Evolutionary conservation across 208 protist genomes (phyloP), one percentile per base, ranked within the genome.

Genomic region (Vickermania ingenoplastis): DNA sequence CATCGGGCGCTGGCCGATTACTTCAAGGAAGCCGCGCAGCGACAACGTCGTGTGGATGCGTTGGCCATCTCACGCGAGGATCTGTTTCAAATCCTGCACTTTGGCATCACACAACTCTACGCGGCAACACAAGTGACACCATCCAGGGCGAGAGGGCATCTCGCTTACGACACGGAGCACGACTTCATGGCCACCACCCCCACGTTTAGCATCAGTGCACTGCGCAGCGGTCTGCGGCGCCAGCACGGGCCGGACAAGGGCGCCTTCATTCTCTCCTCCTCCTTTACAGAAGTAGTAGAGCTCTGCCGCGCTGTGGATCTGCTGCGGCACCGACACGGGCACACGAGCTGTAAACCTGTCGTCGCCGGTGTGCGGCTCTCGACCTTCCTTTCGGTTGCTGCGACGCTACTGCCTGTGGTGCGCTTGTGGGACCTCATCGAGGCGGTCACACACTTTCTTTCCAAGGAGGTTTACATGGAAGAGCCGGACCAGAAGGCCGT

Each of bases 241-340:
- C 45, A 62, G 36, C 7, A 17, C 17, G 36, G 36, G 36, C 11
- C 17, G 36, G 36, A 17, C 11, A 45, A 45, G 36, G 36, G 36
- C 11, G 7, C 36, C 36, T 45, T 45, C 22, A 30, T 82, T 0
- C 23, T 77, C 1, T 60, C 69, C 0, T 25, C 63, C 13, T 57
- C 54, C 5, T 31, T 87, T 21, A 62, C 73, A 0, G 58, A 78
- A 22, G n/a, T 89, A 2, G 11, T 86, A 51, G 81, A 89, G 52
- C 53, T 87, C 27, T 72, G 63, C 13, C 81, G 80, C 36, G 68
- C 67, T 3, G 54, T 79, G 13, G 81, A 87, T 51, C 7, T 17
- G 36, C 36, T 7, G 36, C 36, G 36, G 17, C 29, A 59, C 21
- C 58, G 31, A 1, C 75, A 78, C n/a, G 65, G 55, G 21, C 69